Percentiles rank a stretch among this genome's conserved stretches.
Evolutionary conservation across 2,329 filamentous ascomycete species (phyloP).

Genomic region (Curvularia hawaiiensis): DNA sequence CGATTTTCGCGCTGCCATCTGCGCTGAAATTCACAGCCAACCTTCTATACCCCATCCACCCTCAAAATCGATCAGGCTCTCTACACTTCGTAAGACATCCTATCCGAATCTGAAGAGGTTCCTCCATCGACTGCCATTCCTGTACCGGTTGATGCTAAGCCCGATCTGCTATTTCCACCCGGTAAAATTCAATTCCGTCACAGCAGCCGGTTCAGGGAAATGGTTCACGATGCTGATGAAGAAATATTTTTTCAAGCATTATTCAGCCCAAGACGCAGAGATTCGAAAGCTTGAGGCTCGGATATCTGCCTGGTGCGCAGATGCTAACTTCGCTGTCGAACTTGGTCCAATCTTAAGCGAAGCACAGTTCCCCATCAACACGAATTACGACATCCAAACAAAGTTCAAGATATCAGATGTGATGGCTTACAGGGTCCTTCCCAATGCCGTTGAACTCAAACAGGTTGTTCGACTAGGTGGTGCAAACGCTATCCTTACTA

Average conservation of each 20-base stretch:
- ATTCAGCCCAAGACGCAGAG: conserved; percentile 51
- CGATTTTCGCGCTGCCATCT: conserved; percentile 57
- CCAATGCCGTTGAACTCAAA: conserved; percentile 50
- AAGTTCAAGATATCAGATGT: conserved; percentile 55
- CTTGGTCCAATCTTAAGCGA: conserved; percentile 53
- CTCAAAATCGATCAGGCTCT: conserved; percentile 54
- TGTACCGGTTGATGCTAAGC: conserved; percentile 55
- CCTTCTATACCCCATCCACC: conserved; percentile 60
- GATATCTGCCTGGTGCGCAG: conserved; percentile 56
- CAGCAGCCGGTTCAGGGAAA: conserved; percentile 56
- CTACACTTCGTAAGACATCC: conserved; percentile 53
- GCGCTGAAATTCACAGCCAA: conserved; percentile 53
- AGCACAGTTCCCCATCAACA: conserved; percentile 56
- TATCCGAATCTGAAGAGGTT: conserved; percentile 51
- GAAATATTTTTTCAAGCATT: conserved; percentile 57
- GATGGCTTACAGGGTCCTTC: conserved; percentile 56
- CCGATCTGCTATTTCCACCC: conserved; percentile 60
- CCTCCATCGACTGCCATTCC: conserved; percentile 57
- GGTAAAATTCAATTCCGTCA: conserved; percentile 57
- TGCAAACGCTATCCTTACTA: conserved; percentile 55
- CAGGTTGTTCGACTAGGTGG: conserved; percentile 59
- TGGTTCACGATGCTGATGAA: conserved; percentile 57
- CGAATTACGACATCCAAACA: conserved; percentile 55
- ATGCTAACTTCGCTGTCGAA: conserved; percentile 60
- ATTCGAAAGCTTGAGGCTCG: conserved; percentile 53